A percentile compares a stretch with the other conserved stretches of the same genome.
These are phyloP conservation scores for Plectosphaerella sp. DNA, from an alignment of 2,329 filamentous ascomycete species.

Conservation along the genomic window DNA sequence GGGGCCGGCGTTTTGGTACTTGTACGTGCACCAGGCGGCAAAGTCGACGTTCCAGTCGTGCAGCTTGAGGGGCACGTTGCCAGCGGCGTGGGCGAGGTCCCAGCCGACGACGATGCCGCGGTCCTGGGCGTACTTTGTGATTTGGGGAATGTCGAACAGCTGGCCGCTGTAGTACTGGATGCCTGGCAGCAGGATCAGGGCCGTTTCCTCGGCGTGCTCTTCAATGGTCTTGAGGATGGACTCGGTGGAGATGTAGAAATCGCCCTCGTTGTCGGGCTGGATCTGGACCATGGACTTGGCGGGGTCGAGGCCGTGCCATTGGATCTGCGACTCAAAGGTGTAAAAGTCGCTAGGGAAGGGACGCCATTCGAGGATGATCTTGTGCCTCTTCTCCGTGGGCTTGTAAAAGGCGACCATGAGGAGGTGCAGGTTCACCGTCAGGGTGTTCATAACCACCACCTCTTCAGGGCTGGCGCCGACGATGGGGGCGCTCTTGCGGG, in stretches of 20 bases:
- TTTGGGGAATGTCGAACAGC: slow-evolving; percentile 67
- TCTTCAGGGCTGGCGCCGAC: slow-evolving; percentile 71
- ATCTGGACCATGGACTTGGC: slow-evolving; percentile 69
- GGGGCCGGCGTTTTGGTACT: slow-evolving; percentile 75
- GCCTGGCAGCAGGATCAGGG: slow-evolving; percentile 68
- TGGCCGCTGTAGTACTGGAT: slow-evolving; percentile 82
- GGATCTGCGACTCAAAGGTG: slow-evolving; percentile 76
- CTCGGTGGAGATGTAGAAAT: slow-evolving; percentile 56
- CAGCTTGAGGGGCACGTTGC: slow-evolving; percentile 66
- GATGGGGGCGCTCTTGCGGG: slow-evolving; percentile 64
- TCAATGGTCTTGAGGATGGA: slow-evolving; percentile 65
- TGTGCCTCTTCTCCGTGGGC: slow-evolving; percentile 60
- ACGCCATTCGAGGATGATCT: slow-evolving; percentile 85
- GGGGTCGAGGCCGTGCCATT: slow-evolving; percentile 64
- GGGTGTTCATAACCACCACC: slow-evolving; percentile 82
- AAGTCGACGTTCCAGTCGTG: slow-evolving; percentile 83
- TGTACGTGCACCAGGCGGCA: slow-evolving; percentile 80
- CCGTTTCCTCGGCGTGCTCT: slow-evolving; percentile 59
- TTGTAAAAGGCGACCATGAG: slow-evolving; percentile 81
- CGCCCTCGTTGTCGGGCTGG: slow-evolving; percentile 48
- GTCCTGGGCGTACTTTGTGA: slow-evolving; percentile 66
- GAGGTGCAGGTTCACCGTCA: slow-evolving; percentile 78
- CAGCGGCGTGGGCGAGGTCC: slow-evolving; percentile 74
- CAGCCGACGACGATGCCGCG: slow-evolving; percentile 66
- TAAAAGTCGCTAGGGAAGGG: slow-evolving; percentile 89